Base-by-base conservation (phyloP, 352 stramenopile species). In the Pythium plurisporium region DNA sequence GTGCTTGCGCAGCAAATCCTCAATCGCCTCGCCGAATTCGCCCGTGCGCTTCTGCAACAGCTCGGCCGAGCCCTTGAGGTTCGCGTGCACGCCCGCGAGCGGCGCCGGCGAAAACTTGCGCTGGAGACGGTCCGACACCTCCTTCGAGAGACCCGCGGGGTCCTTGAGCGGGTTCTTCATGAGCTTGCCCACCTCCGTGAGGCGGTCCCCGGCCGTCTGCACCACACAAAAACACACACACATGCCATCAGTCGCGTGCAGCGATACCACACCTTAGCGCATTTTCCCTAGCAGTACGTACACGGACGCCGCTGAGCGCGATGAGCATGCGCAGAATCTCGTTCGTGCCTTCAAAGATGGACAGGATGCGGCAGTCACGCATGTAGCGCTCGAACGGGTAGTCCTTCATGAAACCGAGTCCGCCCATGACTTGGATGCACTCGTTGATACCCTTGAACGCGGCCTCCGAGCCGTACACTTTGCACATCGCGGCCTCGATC, bases 271-370 rank as follows among this genome's bases (percentile, higher is more conserved):
- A 14, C 29, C 5, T 5, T 40, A 5, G 20, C 14, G 2, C 33
- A 42, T 5, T 11, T 3, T n/a, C 14, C 17, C 10, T 4, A 30
- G 44, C 17, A 19, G n/a, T 59, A 76, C 69, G 34, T 79, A 92
- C 82, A 49, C 70, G 73, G 43, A 94, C 79, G 54, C 84, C 84
- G 30, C 78, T 91, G n/a, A 94, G 74, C 54, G 84, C 84, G 53
- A 97, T 96, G n/a, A 97, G 79, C 73, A 97, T 85, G 44, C 86
- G 77, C 43, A 96, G 68, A 65, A 97, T 96, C 59, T 97, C 84
- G 59, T 89, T 95, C 27, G 90, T 96, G 70, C 90, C 90, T 65
- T 97, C 89, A 41, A 96, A 97, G 55, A 97, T 96, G 14, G 81
- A 90, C 44, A 95, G 64, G 41, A 97, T 96, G 33, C 90, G 90